Base-by-base conservation (phyloP, 176 grass and related monocot species). In the Lolium rigidum region DNA sequence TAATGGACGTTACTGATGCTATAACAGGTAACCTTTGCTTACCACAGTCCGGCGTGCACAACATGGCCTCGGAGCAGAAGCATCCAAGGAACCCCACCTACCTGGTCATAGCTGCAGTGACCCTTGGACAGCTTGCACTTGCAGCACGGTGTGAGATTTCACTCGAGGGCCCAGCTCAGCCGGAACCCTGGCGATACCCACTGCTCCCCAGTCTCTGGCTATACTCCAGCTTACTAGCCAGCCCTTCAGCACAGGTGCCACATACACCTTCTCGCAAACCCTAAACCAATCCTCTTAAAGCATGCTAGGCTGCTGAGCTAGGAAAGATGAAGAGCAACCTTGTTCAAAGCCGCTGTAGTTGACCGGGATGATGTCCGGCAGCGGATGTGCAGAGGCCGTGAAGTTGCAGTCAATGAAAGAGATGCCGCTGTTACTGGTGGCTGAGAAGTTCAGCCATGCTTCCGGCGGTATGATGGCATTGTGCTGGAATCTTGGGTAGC, bases 401-500 rank as follows among this genome's bases (percentile, higher is more conserved):
- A 16, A 0, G 65, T 0, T 0, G 80, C 92, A 91, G 64, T 58
- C 28, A 94, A n/a, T n/a, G n/a, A 39, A 81, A 80, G 52, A 13
- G 59, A 94, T 48, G 63, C 72, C 17, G 10, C 5, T 61, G 46
- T 80, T 79, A 61, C 15, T 28, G 26, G 77, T 1, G 61, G 11
- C n/a, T 21, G 77, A 63, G 35, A 82, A 82, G 58, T 80, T 61
- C 5, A 90, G 80, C 71, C 75, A 43, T 3, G 79, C 38, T 20
- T 49, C 85, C 5, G 14, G 0, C 0, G 81, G 73, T 25, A 91
- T 51, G 57, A 77, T 78, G 6, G 84, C 73, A 56, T 85, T 91
- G 60, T 84, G 82, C 1, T n/a, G 9, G 28, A 74, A 16, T 44
- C 49, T 9, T 24, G 89, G 92, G 75, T 89, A 94, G 50, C 13